Evolutionary conservation across 2,329 filamentous ascomycete species (phyloP).

Genomic region (Paecilomyces dactylethromorphus): DNA sequence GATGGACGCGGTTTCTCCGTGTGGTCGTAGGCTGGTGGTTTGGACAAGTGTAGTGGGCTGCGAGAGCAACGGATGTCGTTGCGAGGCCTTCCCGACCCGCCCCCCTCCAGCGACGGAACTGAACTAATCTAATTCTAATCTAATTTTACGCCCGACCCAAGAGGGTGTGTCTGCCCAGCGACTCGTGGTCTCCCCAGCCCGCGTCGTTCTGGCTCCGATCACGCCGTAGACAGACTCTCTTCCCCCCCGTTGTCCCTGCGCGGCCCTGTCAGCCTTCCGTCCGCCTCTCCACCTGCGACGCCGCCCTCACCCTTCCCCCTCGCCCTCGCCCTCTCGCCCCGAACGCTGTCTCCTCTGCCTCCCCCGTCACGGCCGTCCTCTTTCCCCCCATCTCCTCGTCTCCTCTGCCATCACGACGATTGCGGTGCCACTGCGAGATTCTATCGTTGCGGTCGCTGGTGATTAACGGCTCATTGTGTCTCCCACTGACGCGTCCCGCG

Average conservation of each 20-base stretch:
- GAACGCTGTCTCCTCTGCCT: background rate
- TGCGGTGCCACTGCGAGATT: background rate
- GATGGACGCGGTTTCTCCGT: no score
- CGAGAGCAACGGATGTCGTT: background rate
- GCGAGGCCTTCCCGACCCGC: background rate
- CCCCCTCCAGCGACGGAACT: background rate
- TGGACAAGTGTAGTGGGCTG: no score
- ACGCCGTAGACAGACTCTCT: background rate
- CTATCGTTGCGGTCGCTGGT: background rate
- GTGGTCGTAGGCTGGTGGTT: no score
- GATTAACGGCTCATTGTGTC: background rate
- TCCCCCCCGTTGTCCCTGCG: background rate
- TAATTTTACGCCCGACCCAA: background rate
- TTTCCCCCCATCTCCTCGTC: constrained; percentile 4
- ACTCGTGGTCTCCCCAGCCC: background rate
- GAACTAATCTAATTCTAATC: background rate
- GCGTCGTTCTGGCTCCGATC: background rate
- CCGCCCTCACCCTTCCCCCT: background rate
- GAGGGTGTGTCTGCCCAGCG: background rate
- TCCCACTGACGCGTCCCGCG: constrained; percentile 11
- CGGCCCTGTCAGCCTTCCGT: background rate
- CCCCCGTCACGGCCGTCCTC: constrained; percentile 5
- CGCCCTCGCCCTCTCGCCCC: background rate
- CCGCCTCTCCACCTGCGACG: constrained; percentile 1
- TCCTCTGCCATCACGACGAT: background rate